Percentiles rank a stretch among this genome's conserved stretches.
phyloP scores from a whole-genome alignment of 768 basidiomycete genomes.

The Boletus rubropictus region DNA sequence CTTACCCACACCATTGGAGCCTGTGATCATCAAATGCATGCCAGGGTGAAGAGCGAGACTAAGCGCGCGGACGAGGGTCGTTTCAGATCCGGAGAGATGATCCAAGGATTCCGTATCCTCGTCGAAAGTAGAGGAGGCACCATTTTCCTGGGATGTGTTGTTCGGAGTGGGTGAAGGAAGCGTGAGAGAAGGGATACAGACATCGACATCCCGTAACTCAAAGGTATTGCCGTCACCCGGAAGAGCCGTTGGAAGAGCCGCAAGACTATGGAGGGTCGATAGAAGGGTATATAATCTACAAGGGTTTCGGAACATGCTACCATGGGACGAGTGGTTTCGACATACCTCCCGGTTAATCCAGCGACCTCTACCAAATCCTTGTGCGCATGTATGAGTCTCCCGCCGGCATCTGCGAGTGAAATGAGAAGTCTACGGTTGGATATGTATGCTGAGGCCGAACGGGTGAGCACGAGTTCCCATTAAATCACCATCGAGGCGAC shows the following conservation, averaged over 20 bases:
- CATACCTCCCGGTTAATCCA: conserved; percentile 66
- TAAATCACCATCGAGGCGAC: conserved; percentile 2
- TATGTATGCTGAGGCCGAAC: conserved; percentile 60
- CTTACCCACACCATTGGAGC: conserved; percentile 90
- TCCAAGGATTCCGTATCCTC: conserved; percentile 14
- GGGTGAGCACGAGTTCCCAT: neutral
- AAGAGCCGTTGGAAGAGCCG: conserved; percentile 41
- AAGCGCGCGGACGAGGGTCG: conserved; percentile 63
- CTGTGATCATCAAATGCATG: conserved; percentile 91
- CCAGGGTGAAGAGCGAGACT: conserved; percentile 58
- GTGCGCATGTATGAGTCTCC: conserved; percentile 93
- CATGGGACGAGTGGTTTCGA: neutral
- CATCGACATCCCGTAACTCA: conserved; percentile 61
- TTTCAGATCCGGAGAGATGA: conserved; percentile 18
- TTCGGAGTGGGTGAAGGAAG: conserved; percentile 1
- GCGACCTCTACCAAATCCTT: conserved; percentile 95
- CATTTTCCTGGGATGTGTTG: conserved; percentile 1
- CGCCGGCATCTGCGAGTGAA: conserved; percentile 95
- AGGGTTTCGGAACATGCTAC: neutral
- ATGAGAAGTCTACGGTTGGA: conserved; percentile 87
- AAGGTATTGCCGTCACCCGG: conserved; percentile 39
- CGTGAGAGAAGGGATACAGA: conserved; percentile 48
- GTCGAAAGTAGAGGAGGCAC: conserved; percentile 1
- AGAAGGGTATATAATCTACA: conserved; percentile 77
- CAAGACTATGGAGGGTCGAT: conserved; percentile 76